These are phyloP conservation scores for Apostasia ramifera DNA, from an alignment of 106 monocot genomes.

Conservation along the genomic window DNA sequence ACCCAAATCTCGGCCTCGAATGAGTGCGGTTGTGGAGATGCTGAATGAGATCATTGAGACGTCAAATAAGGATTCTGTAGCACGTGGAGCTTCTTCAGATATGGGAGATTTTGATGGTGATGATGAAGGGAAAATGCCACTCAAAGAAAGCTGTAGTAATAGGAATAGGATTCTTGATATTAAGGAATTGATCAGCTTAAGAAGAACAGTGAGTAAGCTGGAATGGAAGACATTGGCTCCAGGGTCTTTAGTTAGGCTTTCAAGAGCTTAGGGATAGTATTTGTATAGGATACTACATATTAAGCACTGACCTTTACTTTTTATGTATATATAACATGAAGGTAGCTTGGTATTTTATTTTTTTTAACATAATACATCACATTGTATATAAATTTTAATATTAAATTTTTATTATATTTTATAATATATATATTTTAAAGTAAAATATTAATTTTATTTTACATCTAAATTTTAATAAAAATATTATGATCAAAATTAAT, in stretches of 20 bases:
- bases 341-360: no score
- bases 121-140: not conserved
- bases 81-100: not conserved
- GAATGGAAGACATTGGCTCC: constrained; percentile 30
- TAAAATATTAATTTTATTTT: no score
- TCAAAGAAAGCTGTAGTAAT: constrained; percentile 13
- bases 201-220: constrained; percentile 23
- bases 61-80: not conserved
- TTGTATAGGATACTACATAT: not conserved
- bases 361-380: no score
- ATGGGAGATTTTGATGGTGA: constrained; percentile 1
- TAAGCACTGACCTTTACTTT: no score
- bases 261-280: constrained; percentile 15
- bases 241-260: constrained; percentile 9
- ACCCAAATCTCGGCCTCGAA: constrained; percentile 46
- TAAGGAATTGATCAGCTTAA: constrained; percentile 27
- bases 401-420: no score
- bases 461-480: no score
- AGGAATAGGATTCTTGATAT: constrained; percentile 22
- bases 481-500: no score
- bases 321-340: no score
- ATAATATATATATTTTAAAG: no score
- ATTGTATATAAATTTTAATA: no score
- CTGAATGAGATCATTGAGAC: constrained; percentile 35
- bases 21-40: constrained; percentile 53